Conservation (phyloP, 352 stramenopile species). For the Vaucheria bursata region DNA sequence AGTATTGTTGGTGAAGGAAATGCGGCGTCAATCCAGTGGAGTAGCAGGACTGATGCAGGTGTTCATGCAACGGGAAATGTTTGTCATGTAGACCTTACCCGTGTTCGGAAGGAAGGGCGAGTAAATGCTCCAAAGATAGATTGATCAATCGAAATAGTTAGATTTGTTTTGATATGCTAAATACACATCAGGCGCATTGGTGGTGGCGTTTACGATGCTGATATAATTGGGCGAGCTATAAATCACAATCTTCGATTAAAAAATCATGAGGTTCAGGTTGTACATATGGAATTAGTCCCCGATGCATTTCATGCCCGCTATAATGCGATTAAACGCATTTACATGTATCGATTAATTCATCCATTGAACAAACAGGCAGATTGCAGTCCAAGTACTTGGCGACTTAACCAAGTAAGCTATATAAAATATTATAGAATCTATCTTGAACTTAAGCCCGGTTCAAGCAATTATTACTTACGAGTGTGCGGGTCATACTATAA, state of each 20-base stretch:
- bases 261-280: neutral
- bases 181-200: neutral
- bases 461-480: too few species aligned
- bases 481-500: too few species aligned
- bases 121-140: too few species aligned
- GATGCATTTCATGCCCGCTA: constrained; percentile 18
- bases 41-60: neutral
- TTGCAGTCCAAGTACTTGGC: too few species aligned
- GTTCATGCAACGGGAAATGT: constrained; percentile 1
- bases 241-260: neutral
- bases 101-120: neutral
- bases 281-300: constrained; percentile 4
- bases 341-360: constrained; percentile 16
- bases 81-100: neutral
- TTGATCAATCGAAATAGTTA: too few species aligned
- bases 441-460: too few species aligned
- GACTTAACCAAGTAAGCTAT: too few species aligned
- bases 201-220: neutral
- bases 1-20: neutral
- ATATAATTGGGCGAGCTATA: neutral
- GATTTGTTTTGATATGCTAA: too few species aligned
- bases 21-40: neutral
- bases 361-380: too few species aligned
- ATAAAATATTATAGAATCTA: too few species aligned
- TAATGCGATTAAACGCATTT: constrained; percentile 1